Evolutionary conservation across 768 basidiomycete species (phyloP).

Genomic region (Fomitopsis serialis): DNA sequence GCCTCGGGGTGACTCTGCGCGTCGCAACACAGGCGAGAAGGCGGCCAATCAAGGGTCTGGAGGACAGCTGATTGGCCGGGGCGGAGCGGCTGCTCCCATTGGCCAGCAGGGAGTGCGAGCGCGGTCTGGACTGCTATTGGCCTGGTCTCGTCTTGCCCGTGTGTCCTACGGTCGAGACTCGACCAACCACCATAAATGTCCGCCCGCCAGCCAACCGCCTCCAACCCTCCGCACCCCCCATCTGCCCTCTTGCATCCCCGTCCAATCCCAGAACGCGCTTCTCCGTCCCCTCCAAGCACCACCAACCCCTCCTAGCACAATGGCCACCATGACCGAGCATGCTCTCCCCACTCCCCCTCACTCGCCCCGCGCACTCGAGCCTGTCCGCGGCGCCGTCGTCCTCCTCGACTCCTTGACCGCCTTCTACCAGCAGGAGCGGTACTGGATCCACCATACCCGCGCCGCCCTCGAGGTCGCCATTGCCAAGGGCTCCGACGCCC

Average conservation of each 20-base stretch:
- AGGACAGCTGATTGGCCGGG: constrained; percentile 15
- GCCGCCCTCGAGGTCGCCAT: constrained; percentile 50
- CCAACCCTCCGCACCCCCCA: constrained; percentile 9
- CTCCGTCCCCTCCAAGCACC: background rate
- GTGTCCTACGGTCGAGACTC: constrained; percentile 19
- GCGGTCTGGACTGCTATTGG: constrained; percentile 20
- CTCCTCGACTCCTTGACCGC: constrained; percentile 60
- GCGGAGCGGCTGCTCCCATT: constrained; percentile 15
- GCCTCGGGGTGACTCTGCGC: background rate
- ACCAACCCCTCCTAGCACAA: background rate
- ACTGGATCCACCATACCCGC: constrained; percentile 66
- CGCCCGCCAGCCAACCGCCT: constrained; percentile 10
- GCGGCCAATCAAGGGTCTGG: background rate
- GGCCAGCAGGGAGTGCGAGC: constrained; percentile 10
- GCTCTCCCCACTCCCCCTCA: constrained; percentile 26
- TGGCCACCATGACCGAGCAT: constrained; percentile 14
- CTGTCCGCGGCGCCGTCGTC: constrained; percentile 35
- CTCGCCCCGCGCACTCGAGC: constrained; percentile 20
- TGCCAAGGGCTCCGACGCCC: constrained; percentile 25
- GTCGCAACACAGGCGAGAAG: background rate
- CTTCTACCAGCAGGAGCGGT: constrained; percentile 67
- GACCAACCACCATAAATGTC: constrained; percentile 16
- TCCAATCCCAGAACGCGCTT: constrained; percentile 20
- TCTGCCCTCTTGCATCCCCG: constrained; percentile 9
- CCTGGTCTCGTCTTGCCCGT: constrained; percentile 13